Percentiles rank a stretch among this genome's conserved stretches.
Conservation (phyloP, 768 basidiomycete genomes). For the Postia placenta region DNA sequence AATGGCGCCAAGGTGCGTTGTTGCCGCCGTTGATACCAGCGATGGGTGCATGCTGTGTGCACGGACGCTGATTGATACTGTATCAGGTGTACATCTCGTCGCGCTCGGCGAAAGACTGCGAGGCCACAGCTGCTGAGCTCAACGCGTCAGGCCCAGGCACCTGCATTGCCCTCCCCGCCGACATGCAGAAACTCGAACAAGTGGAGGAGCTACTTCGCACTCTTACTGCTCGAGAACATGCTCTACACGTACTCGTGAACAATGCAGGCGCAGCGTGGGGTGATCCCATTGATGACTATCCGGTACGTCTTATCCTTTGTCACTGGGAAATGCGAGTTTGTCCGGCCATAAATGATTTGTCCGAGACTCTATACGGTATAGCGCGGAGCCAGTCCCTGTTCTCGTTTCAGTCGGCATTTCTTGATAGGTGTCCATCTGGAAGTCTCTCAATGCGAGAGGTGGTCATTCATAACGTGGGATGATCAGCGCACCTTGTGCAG, state of each 20-base stretch:
- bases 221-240: constrained; percentile 44
- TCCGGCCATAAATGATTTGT: too few relatives aligned
- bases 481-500: too few relatives aligned
- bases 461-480: too few relatives aligned
- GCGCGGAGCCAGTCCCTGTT: too few relatives aligned
- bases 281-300: constrained; percentile 38
- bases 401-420: too few relatives aligned
- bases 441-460: too few relatives aligned
- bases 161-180: constrained; percentile 48
- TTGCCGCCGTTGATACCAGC: background rate
- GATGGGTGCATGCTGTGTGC: background rate
- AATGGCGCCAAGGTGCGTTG: constrained; percentile 50
- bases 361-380: too few relatives aligned
- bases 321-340: too few relatives aligned
- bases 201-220: constrained; percentile 47
- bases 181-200: constrained; percentile 48
- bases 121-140: constrained; percentile 45
- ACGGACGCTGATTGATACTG: background rate
- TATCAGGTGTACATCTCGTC: constrained; percentile 57
- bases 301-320: constrained; percentile 25
- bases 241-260: constrained; percentile 54
- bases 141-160: constrained; percentile 45
- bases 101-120: constrained; percentile 45
- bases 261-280: constrained; percentile 61
- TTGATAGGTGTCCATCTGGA: too few relatives aligned